phyloP scores from a whole-genome alignment of 371 early-diverging fungal species.

The Ordospora colligata region DNA sequence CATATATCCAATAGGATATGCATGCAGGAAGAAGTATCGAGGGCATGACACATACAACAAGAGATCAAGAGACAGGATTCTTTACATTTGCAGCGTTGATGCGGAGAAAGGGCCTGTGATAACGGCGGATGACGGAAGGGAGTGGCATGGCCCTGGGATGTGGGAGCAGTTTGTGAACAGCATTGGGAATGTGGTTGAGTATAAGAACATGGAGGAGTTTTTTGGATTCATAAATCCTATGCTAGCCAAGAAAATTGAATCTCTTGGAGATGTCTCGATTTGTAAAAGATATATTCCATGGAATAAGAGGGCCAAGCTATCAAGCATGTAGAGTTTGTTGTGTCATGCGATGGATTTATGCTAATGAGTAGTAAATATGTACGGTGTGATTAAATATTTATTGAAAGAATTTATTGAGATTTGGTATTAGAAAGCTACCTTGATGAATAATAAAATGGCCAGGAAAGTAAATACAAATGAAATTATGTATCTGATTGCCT shows the following conservation, averaged over 20 bases:
- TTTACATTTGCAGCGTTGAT: slow-evolving; percentile 30
- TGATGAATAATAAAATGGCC: background rate
- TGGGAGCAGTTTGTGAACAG: slow-evolving; percentile 34
- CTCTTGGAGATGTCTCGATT: slow-evolving; percentile 47
- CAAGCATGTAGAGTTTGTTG: background rate
- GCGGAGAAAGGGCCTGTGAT: background rate
- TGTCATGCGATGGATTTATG: too few relatives aligned
- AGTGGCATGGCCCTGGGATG: slow-evolving; percentile 29
- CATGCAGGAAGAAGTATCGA: slow-evolving; percentile 31
- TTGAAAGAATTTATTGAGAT: background rate
- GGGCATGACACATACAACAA: background rate
- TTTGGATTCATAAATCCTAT: slow-evolving; percentile 50
- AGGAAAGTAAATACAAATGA: background rate
- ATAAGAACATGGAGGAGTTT: slow-evolving; percentile 40
- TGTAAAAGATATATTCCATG: slow-evolving; percentile 40
- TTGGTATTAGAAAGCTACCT: background rate
- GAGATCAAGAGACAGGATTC: slow-evolving; percentile 30
- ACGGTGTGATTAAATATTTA: background rate
- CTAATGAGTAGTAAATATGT: too few relatives aligned
- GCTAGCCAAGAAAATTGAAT: slow-evolving; percentile 42
- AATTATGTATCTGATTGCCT: background rate
- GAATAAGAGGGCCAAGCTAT: background rate
- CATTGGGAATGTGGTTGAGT: slow-evolving; percentile 19
- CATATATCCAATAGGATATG: slow-evolving; percentile 47
- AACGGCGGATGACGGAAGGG: slow-evolving; percentile 20